These are phyloP conservation scores for Tulasnella sp. DNA, from an alignment of 768 basidiomycete species.

Conservation along the genomic window DNA sequence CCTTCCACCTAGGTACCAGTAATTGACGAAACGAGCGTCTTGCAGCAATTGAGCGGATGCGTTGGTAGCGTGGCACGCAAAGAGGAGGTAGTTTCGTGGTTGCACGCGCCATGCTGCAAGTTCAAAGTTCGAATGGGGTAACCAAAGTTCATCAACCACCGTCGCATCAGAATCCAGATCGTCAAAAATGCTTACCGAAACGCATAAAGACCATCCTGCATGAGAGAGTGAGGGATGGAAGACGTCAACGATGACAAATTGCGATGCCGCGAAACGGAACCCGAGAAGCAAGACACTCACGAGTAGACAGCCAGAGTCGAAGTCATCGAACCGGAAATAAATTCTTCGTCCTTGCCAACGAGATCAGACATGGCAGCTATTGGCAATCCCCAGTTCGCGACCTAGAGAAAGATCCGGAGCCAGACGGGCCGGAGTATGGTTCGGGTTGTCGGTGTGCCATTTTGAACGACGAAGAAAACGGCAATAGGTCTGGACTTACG, in stretches of 20 bases:
- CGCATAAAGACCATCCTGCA: constrained; percentile 81
- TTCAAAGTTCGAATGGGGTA: constrained; percentile 17
- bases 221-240: constrained; percentile 25
- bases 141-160: neutral
- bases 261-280: constrained; percentile 17
- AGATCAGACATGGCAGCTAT: constrained; percentile 88
- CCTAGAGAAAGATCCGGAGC: constrained; percentile 39
- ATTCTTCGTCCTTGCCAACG: constrained; percentile 78
- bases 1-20: constrained; percentile 84
- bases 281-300: constrained; percentile 45
- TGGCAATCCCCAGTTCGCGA: constrained; percentile 98
- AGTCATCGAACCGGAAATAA: constrained; percentile 97
- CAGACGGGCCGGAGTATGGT: neutral
- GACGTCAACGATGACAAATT: constrained; percentile 1
- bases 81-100: constrained; percentile 91
- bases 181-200: constrained; percentile 53
- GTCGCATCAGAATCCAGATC: neutral
- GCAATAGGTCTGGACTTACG: constrained; percentile 42
- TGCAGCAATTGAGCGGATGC: constrained; percentile 78
- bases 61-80: constrained; percentile 92
- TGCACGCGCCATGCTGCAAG: constrained; percentile 85
- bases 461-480: constrained; percentile 5
- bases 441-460: neutral
- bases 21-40: constrained; percentile 76
- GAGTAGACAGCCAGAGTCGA: constrained; percentile 84